These are phyloP conservation scores for Diddensiella transvaalensis DNA, from an alignment of 805 yeast species.

Conservation along the genomic window DNA sequence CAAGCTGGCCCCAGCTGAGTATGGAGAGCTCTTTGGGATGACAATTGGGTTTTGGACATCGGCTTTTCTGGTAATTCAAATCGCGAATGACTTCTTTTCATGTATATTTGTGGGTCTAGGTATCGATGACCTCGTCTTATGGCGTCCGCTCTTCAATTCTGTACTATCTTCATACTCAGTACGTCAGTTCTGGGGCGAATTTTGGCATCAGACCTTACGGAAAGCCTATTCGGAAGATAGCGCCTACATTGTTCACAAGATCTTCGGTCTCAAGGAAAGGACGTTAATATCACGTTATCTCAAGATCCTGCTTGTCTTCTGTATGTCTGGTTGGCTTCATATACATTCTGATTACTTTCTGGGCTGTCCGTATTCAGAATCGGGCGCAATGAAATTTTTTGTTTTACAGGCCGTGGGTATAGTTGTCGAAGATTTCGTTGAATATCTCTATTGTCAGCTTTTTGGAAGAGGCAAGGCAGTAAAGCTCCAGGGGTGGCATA, in stretches of 20 bases:
- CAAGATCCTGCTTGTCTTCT: not conserved
- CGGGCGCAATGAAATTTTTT: not conserved
- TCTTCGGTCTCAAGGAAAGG: not conserved
- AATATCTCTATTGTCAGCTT: not conserved
- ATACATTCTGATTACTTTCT: not conserved
- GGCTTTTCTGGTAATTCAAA: not conserved
- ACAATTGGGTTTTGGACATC: not conserved
- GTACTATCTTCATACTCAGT: not conserved
- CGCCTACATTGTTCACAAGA: not conserved
- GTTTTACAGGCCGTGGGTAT: not conserved
- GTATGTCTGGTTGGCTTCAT: not conserved
- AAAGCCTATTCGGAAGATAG: not conserved
- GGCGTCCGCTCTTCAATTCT: not conserved
- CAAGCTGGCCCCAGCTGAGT: not conserved
- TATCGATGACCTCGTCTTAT: not conserved
- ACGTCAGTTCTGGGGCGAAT: not conserved
- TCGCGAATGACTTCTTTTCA: not conserved
- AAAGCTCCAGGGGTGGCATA: not conserved
- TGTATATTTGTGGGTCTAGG: not conserved
- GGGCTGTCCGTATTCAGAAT: not conserved
- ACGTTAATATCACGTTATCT: not conserved
- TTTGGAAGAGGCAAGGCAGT: not conserved
- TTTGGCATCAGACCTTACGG: slow-evolving; percentile 1
- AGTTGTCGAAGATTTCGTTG: not conserved
- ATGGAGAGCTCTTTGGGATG: not conserved